Evolutionary conservation across 2,329 filamentous ascomycete genomes (phyloP).

Genomic region (Botrytis porri): DNA sequence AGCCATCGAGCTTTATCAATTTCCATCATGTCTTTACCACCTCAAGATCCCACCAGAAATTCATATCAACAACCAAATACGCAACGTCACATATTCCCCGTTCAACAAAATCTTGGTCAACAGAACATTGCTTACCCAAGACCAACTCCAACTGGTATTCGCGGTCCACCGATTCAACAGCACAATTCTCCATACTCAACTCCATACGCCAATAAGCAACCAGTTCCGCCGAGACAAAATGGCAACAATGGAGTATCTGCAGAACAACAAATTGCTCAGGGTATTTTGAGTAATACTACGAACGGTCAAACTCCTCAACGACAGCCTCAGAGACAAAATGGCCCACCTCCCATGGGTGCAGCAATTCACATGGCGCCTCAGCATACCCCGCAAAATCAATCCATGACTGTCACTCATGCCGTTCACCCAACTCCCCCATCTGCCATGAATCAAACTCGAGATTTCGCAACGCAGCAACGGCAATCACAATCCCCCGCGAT

Average conservation of each 20-base stretch:
- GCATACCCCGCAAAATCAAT: constrained; percentile 30
- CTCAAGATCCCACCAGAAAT: constrained; percentile 29
- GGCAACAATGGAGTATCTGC: constrained; percentile 32
- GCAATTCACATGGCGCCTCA: constrained; percentile 37
- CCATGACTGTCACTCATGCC: constrained; percentile 37
- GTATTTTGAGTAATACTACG: constrained; percentile 32
- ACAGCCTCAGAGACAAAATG: constrained; percentile 23
- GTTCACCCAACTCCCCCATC: constrained; percentile 31
- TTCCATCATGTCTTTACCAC: constrained; percentile 34
- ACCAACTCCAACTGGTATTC: constrained; percentile 31
- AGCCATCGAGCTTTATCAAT: constrained; percentile 14
- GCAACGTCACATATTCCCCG: constrained; percentile 25
- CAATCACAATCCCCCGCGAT: constrained; percentile 36
- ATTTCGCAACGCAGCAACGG: constrained; percentile 25
- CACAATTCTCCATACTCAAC: constrained; percentile 36
- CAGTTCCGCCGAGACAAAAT: constrained; percentile 31
- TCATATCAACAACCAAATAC: constrained; percentile 21
- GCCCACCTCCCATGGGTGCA: constrained; percentile 34
- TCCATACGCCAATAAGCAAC: constrained; percentile 33
- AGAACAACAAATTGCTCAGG: constrained; percentile 39
- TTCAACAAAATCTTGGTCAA: constrained; percentile 30
- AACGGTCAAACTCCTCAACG: constrained; percentile 35
- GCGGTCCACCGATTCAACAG: constrained; percentile 27
- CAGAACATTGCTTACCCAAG: constrained; percentile 30
- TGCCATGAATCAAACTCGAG: constrained; percentile 27